Evolutionary conservation across 331 rosid genomes (phyloP).

Genomic region (Rosa hybrid): DNA sequence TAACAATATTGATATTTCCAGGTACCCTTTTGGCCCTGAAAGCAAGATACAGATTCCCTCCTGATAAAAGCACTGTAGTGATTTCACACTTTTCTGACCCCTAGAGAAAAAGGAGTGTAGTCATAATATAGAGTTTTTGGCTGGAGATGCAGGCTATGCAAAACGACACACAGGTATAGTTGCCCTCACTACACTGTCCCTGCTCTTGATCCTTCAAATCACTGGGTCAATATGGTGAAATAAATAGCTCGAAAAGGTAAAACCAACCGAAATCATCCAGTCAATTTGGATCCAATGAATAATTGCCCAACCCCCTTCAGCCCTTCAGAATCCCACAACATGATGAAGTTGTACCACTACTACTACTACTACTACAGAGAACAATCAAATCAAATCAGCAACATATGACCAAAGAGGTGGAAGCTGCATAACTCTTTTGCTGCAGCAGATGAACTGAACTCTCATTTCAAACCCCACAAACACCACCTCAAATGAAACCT

Average conservation of each 20-base stretch:
- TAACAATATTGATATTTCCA: constrained; percentile 32
- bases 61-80: constrained; percentile 1
- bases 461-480: neutral
- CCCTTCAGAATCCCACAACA: constrained; percentile 43
- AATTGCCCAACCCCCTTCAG: neutral
- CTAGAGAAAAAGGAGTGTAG: constrained; percentile 22
- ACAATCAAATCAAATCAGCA: constrained; percentile 45
- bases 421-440: constrained; percentile 10
- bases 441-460: constrained; percentile 5
- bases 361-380: constrained; percentile 25
- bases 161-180: constrained; percentile 32
- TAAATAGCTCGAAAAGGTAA: constrained; percentile 35
- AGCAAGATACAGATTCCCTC: constrained; percentile 44
- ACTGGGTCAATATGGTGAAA: constrained; percentile 48
- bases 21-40: constrained; percentile 52
- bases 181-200: constrained; percentile 18
- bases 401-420: constrained; percentile 14
- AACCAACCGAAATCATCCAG: constrained; percentile 18
- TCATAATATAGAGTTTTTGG: constrained; percentile 25
- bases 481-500: neutral
- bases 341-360: neutral
- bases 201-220: constrained; percentile 48
- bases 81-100: constrained; percentile 32
- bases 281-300: constrained; percentile 46
- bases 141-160: constrained; percentile 6